Conservation (phyloP, 1,284 basidiomycete species). For the Melampsora larici-populina region DNA sequence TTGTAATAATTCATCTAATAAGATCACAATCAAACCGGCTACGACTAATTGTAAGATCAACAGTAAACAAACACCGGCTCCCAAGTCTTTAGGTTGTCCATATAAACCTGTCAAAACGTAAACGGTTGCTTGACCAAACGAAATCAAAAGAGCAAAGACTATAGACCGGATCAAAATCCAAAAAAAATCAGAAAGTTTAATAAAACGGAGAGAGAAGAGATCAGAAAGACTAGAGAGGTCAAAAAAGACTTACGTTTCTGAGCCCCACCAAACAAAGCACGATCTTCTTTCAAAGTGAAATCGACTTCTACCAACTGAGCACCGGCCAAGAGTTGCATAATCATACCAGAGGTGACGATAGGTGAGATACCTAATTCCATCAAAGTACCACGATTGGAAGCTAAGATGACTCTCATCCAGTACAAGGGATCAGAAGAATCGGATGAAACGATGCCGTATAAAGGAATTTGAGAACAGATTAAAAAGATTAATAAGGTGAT, state of each 20-base stretch:
- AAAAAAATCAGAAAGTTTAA: slow-evolving; percentile 63
- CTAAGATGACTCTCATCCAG: slow-evolving; percentile 99
- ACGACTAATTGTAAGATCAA: slow-evolving; percentile 93
- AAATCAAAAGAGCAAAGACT: slow-evolving; percentile 54
- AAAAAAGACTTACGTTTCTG: slow-evolving; percentile 77
- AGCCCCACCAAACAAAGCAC: slow-evolving; percentile 89
- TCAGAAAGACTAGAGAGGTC: slow-evolving; percentile 63
- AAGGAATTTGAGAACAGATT: slow-evolving; percentile 92
- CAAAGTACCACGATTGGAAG: slow-evolving; percentile 94
- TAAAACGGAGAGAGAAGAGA: too few species aligned
- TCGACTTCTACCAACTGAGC: slow-evolving; percentile 97
- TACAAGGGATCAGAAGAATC: slow-evolving; percentile 97
- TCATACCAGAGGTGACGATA: slow-evolving; percentile 97
- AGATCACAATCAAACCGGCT: slow-evolving; percentile 91
- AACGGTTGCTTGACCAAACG: slow-evolving; percentile 93
- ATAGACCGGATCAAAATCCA: too few species aligned
- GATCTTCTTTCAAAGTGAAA: slow-evolving; percentile 93
- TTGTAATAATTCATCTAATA: slow-evolving; percentile 96
- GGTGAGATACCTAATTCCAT: slow-evolving; percentile 99
- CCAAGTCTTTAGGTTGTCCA: slow-evolving; percentile 86
- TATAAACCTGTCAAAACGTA: slow-evolving; percentile 97
- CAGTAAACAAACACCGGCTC: slow-evolving; percentile 89
- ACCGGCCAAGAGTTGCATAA: slow-evolving; percentile 97
- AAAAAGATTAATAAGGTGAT: slow-evolving; percentile 96
- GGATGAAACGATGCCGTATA: slow-evolving; percentile 96